Evolutionary conservation across 352 stramenopile species (phyloP).

Genomic region (Pythium rhizo-oryzae): DNA sequence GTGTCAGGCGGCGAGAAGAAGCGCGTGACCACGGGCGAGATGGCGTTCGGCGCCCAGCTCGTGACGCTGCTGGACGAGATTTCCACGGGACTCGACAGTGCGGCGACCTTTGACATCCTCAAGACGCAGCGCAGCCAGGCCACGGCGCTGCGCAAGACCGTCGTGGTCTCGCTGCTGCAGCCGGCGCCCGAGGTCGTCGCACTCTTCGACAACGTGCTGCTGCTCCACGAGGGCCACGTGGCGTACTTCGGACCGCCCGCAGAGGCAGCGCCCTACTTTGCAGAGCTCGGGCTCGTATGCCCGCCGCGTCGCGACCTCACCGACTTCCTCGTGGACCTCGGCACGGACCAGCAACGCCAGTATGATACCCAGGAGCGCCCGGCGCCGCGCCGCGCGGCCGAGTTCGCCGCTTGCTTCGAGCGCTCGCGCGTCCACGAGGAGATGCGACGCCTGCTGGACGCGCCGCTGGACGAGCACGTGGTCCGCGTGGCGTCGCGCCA

Average conservation of each 20-base stretch:
- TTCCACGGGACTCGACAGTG: conserved; percentile 90
- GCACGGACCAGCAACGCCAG: conserved; percentile 27
- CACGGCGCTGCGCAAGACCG: conserved; percentile 32
- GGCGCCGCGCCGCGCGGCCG: conserved; percentile 3
- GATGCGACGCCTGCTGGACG: conserved; percentile 72
- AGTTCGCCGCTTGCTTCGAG: conserved; percentile 33
- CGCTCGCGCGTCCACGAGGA: conserved; percentile 21
- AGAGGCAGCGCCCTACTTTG: conserved; percentile 30
- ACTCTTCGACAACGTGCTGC: conserved; percentile 33
- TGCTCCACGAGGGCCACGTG: conserved; percentile 28
- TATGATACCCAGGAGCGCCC: conserved; percentile 9
- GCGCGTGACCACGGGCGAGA: conserved; percentile 55
- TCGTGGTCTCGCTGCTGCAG: conserved; percentile 38
- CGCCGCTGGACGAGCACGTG: conserved; percentile 87
- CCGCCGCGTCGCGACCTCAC: conserved; percentile 27
- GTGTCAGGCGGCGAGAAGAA: conserved; percentile 52
- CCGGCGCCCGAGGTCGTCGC: conserved; percentile 33
- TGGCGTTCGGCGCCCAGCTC: conserved; percentile 67
- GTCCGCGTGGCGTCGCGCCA: conserved; percentile 61
- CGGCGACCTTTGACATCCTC: conserved; percentile 91
- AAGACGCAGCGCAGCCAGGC: conserved; percentile 45
- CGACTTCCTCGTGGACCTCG: conserved; percentile 32
- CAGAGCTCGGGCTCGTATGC: conserved; percentile 26
- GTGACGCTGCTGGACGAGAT: conserved; percentile 91
- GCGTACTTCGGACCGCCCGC: conserved; percentile 32